These are phyloP conservation scores for Chionographis japonica DNA, from an alignment of 106 monocot genomes.

Conservation along the genomic window DNA sequence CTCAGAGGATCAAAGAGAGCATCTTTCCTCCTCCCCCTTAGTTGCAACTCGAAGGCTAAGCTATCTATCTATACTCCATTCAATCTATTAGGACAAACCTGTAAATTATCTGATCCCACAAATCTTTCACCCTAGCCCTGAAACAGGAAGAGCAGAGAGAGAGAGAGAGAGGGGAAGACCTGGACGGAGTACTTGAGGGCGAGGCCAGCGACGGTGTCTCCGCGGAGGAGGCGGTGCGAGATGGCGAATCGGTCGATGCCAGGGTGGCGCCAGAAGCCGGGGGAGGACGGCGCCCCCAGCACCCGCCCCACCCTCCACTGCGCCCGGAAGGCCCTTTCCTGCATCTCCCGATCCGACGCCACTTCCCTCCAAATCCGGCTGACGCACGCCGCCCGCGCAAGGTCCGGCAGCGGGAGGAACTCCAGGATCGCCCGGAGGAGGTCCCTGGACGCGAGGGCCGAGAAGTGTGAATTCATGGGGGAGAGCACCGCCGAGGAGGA, in stretches of 20 bases:
- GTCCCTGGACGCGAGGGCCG: slow-evolving; percentile 37
- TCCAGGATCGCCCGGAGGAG: slow-evolving; percentile 62
- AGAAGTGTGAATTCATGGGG: slow-evolving; percentile 43
- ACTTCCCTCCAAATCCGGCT: slow-evolving; percentile 61
- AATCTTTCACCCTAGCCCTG: no score
- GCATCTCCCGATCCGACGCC: slow-evolving; percentile 59
- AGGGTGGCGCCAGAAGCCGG: slow-evolving; percentile 65
- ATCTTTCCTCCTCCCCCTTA: no score
- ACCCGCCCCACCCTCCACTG: slow-evolving; percentile 59
- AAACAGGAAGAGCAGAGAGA: no score
- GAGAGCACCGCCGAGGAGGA: slow-evolving; percentile 19
- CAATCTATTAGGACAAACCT: no score
- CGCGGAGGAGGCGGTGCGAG: slow-evolving; percentile 55
- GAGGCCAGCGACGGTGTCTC: slow-evolving; percentile 67
- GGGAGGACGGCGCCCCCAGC: slow-evolving; percentile 59
- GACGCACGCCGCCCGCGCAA: slow-evolving; percentile 81
- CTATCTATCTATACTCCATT: no score
- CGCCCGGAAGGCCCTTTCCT: slow-evolving; percentile 47
- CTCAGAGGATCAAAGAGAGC: no score
- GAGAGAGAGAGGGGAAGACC: slow-evolving; percentile 23
- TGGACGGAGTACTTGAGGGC: slow-evolving; percentile 90
- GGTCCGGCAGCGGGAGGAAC: slow-evolving; percentile 54
- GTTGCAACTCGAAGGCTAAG: no score
- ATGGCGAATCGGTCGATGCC: slow-evolving; percentile 68
- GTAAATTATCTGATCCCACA: no score